Base-by-base conservation (phyloP, 2,329 filamentous ascomycete genomes). In the Xylariaceae sp. region DNA sequence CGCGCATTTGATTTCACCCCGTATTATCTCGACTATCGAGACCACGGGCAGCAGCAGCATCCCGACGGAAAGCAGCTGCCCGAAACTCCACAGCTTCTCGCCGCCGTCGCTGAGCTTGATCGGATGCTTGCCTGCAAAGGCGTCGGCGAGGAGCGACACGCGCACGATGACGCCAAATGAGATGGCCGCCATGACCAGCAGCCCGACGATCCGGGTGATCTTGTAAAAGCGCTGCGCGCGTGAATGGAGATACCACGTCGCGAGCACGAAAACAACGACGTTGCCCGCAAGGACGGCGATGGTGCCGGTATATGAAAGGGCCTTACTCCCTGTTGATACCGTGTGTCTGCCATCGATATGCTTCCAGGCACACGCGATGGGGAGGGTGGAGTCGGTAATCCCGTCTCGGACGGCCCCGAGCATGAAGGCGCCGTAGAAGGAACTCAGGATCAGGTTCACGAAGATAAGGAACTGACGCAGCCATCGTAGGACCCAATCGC, bases 401-500 rank as follows among this genome's bases (percentile, higher is more conserved):
- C 77, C 75, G 53, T 75, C 76, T 48, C 75, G 68, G 9, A 85
- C 80, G 16, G 73, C 75, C 60, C 77, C 74, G 19, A 86, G 71
- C 40, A 85, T 75, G 60, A 81, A 82, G 15, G 82, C 67, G 7
- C 82, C 80, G 32, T 75, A 78, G 3, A 80, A 70, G 48, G 78
- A 78, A 5, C 79, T 81, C 13, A 87, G 74, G 0, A 74, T 75
- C 56, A 87, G 70, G 68, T 86, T 87, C 56, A 81, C 74, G 55
- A 86, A 76, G 83, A 87, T 87, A 60, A 87, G 76, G 19, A 80
- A 70, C 65, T 86, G 82, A 19, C 84, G 75, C 61, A 87, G 70
- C 83, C 83, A 87, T 43, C 83, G 74, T 47, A 87, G 71, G 0
- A 87, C 80, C 80, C 81, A 83, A 68, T 87, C 84, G 29, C 84